Conservation (phyloP, 1,284 basidiomycete species). For the Marasmius tenuissimus region DNA sequence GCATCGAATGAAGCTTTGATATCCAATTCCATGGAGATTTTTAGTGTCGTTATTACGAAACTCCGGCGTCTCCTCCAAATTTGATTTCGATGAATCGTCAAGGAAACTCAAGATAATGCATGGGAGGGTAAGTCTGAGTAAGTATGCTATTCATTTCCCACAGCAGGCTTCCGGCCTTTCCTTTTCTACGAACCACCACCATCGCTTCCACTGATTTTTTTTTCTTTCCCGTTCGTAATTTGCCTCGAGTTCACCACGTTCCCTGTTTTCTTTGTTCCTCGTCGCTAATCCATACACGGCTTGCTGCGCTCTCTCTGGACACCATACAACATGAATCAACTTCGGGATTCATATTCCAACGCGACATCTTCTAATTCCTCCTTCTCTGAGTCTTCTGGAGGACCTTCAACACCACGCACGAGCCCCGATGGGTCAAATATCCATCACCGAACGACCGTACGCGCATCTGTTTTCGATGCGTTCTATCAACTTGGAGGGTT, state of each 20-base stretch:
- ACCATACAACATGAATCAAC: background rate
- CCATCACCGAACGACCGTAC: slow-evolving; percentile 4
- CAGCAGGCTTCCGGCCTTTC: background rate
- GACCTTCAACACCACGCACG: background rate
- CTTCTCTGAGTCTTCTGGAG: background rate
- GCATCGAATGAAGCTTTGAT: too few species aligned
- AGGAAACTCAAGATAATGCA: background rate
- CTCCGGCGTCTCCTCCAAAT: background rate
- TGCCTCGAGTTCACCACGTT: background rate
- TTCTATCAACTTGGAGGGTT: slow-evolving; percentile 22
- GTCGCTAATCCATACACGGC: background rate
- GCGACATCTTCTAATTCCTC: background rate
- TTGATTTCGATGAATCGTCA: background rate
- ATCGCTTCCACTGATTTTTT: background rate
- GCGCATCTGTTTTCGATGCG: slow-evolving; percentile 22
- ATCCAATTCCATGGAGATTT: too few species aligned
- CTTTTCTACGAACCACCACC: background rate
- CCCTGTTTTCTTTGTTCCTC: background rate
- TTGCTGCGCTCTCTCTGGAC: background rate
- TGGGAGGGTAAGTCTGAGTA: background rate
- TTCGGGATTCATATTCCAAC: background rate
- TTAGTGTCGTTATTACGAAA: too few species aligned
- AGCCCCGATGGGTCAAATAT: background rate
- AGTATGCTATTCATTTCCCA: background rate
- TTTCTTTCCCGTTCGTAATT: background rate